A percentile compares a stretch with the other conserved stretches of the same genome.
Evolutionary conservation across 345 rosid genomes (phyloP).

Genomic region (Syzygium jambos): DNA sequence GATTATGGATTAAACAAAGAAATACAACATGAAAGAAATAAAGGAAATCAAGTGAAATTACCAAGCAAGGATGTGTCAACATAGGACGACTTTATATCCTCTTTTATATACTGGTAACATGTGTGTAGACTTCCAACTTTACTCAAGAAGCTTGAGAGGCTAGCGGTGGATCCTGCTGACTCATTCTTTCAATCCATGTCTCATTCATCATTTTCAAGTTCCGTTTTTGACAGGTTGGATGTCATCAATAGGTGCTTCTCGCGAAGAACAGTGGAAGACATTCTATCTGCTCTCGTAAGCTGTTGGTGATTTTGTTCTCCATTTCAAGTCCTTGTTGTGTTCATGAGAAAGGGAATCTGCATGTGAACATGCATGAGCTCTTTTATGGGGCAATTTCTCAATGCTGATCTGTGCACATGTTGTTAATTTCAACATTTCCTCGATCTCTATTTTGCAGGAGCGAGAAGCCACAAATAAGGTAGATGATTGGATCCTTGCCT

Average conservation of each 20-base stretch:
- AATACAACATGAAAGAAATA: neutral
- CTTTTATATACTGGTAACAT: neutral
- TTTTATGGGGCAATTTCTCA: neutral
- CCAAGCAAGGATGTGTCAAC: neutral
- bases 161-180: neutral
- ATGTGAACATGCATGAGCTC: neutral
- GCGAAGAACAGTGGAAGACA: slow-evolving; percentile 60
- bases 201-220: neutral
- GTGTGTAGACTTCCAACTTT: neutral
- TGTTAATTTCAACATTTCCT: neutral
- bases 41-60: neutral
- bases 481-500: slow-evolving; percentile 53
- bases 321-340: neutral
- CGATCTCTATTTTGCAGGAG: slow-evolving; percentile 36
- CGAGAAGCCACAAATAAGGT: slow-evolving; percentile 22
- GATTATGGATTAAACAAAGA: neutral
- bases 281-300: slow-evolving; percentile 77
- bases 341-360: neutral
- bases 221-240: slow-evolving; percentile 43
- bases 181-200: neutral
- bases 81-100: neutral
- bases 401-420: neutral
- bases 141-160: neutral
- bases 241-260: slow-evolving; percentile 74
- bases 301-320: neutral